Evolutionary conservation across 1,139 yeast species (phyloP), one percentile per base, ranked within the genome.

Genomic region (Candida tetrigidarum): DNA sequence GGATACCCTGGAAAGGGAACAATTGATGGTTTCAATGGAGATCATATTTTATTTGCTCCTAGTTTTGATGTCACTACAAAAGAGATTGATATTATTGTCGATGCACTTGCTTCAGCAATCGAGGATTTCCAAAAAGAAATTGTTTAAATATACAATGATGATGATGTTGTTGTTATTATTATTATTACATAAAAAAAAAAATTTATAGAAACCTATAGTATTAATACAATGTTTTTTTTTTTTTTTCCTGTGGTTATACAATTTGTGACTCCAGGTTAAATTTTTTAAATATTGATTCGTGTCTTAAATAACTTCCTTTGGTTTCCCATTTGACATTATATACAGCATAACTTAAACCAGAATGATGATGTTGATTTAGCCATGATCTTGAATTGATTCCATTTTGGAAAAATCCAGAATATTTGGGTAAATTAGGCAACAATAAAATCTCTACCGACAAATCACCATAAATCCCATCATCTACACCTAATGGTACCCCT

Each of bases 351-450:
- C 92, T 84, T 37, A 81, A 75, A 4, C 96, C 96, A 53, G 82
- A 85, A 59, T 89, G 96, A 11, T 64, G 66, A 8, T 61, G 59
- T 3, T 61, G 60, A 5, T 18, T 14, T 9, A 37, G 12, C 97
- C 97, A 92, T 1, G 80, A 66, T 44, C 97, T 74, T 1, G 96
- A 83, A 56, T 83, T 80, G 49, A 91, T 66, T 2, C 88, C 92
- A 61, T 86, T 74, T 33, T 86, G 75, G 58, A 65, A 84, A 34
- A 75, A 70, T 1, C 96, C 93, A 19, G 66, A 63, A 58, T 92
- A 92, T 38, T 59, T 54, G 10, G 74, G 73, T 44, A 92, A 68
- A 2, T 81, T 69, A 0, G 98, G 98, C 42, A 92, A 69, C 18
- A 92, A 60, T 15, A 88, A 61, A 6, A 93, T 49, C 8, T 89